Evolutionary conservation across 352 stramenopile genomes (phyloP).

Genomic region (Phytopythium ostracodes): DNA sequence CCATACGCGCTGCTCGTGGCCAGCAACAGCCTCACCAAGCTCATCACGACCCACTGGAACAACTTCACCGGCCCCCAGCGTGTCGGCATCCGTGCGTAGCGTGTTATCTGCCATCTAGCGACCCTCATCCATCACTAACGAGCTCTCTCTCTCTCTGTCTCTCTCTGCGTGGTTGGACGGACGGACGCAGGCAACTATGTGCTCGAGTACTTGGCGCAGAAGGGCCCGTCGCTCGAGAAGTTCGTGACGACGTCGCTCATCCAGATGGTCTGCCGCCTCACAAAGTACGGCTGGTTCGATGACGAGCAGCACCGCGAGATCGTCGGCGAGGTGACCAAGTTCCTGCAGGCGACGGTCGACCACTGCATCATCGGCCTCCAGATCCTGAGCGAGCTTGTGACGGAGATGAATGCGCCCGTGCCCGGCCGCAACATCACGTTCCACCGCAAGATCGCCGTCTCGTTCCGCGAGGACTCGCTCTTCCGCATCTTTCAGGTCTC

Average conservation of each 20-base stretch:
- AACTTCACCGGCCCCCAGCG: constrained; percentile 82
- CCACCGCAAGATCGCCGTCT: constrained; percentile 97
- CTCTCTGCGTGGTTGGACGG: constrained; percentile 4
- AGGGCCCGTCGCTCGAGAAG: constrained; percentile 91
- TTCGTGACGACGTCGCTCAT: constrained; percentile 96
- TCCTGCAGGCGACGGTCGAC: constrained; percentile 95
- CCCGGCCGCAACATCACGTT: constrained; percentile 94
- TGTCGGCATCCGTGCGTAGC: constrained; percentile 89
- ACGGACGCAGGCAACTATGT: constrained; percentile 95
- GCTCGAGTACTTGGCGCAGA: constrained; percentile 95
- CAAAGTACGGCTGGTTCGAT: constrained; percentile 99
- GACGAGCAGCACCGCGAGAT: constrained; percentile 96
- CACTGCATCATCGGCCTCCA: constrained; percentile 98
- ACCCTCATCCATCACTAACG: background rate
- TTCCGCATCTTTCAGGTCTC: constrained; percentile 96
- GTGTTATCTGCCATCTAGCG: background rate
- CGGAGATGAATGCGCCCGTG: constrained; percentile 97
- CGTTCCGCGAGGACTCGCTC: constrained; percentile 95
- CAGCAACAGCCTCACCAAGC: constrained; percentile 94
- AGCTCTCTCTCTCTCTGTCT: too few species aligned
- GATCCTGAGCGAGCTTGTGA: constrained; percentile 97
- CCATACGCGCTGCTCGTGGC: constrained; percentile 96
- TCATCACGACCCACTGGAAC: constrained; percentile 98
- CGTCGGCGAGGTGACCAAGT: constrained; percentile 97
- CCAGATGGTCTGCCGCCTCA: constrained; percentile 97